Evolutionary conservation across 2,329 filamentous ascomycete genomes (phyloP), one percentile per base, ranked within the genome.

Genomic region (Pseudogymnoascus sp.): DNA sequence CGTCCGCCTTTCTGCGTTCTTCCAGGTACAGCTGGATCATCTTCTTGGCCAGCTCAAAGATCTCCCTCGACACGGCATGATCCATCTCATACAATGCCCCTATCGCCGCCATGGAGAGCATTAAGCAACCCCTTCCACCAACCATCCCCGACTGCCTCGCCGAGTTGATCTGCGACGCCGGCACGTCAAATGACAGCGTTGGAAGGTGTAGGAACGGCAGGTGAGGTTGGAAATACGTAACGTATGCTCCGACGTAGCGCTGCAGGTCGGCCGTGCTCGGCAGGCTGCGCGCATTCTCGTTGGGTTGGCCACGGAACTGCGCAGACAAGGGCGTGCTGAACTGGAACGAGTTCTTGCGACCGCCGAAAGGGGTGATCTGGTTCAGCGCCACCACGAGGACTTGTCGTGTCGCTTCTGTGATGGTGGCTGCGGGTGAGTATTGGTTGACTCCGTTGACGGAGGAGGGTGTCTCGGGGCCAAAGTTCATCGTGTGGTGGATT

Each of bases 21-120:
- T 97, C 93, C 35, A 99, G 83, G 72, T 96, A 96, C 64, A 92
- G 80, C 66, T 93, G 87, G 63, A 97, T 95, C 87, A 96, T 91
- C 76, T 92, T 95, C 79, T 97, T 97, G 58, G 92, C 90, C 72
- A 92, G 88, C 68, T 96, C 90, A 70, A 97, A 97, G 6, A 99
- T 76, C 55, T 95, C 89, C 72, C 88, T 89, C 25, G 92, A 95
- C 61, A 88, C 83, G 29, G 81, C 80, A 63, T 87, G 85, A 64
- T 97, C 92, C 71, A 87, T 85, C 76, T 97, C 93, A 75, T 96
- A 97, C 39, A 97, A 79, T 36, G 90, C 88, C 21, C 89, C 90
- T 67, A 83, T 82, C n/a, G 91, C 89, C 55, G 90, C 89, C 87
- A 95, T 94, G 3, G 89, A 92, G 33, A 96, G 80, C 64, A 94